Evolutionary conservation across 2,329 filamentous ascomycete genomes (phyloP), one percentile per base, ranked within the genome.

Genomic region (Beauveria pseudobassiana): DNA sequence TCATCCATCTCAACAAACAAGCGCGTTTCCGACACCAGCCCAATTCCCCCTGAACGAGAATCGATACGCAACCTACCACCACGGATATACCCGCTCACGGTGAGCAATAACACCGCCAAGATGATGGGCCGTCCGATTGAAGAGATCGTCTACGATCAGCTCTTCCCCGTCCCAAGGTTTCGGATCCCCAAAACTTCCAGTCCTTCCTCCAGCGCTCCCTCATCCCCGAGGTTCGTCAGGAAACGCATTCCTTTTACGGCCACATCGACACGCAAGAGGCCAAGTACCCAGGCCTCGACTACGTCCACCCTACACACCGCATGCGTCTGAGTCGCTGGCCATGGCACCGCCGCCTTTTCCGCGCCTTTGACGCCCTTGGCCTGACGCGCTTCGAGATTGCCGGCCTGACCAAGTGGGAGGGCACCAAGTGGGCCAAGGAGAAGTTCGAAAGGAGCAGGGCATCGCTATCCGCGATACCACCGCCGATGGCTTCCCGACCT

Each of bases 271-370:
- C 87, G 28, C 84, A 88, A 67, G 89, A 93, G 77, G 89, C 89
- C 66, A 90, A 90, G 68, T 93, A 93, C 67, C 89, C 89, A 0
- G 89, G 89, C 34, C 83, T 93, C 61, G 89, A 93, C 78, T 93
- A 93, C 77, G 86, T 82, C 63, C 80, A 90, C 70, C 78, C 76
- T 26, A 88, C 87, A 8, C 89, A 93, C 74, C 87, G 89, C 65
- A 86, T 89, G 72, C 87, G 90, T n/a, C 84, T 93, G 9, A 83
- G 86, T 67, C 87, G 89, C 63, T 93, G 88, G 79, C 83, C 82
- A 18, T 91, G 90, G 84, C 89, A 93, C 73, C 82, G 85, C 64
- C 83, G 87, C 62, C 82, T 93, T 14, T 93, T 93, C 73, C 83
- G 86, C 46, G 88, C 89, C 30, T 91, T 93, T 69, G 88, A 92